Evolutionary conservation across 83 land plant genomes (phyloP), one percentile per base, ranked within the genome.

Genomic region (Isoetes engelmannii): DNA sequence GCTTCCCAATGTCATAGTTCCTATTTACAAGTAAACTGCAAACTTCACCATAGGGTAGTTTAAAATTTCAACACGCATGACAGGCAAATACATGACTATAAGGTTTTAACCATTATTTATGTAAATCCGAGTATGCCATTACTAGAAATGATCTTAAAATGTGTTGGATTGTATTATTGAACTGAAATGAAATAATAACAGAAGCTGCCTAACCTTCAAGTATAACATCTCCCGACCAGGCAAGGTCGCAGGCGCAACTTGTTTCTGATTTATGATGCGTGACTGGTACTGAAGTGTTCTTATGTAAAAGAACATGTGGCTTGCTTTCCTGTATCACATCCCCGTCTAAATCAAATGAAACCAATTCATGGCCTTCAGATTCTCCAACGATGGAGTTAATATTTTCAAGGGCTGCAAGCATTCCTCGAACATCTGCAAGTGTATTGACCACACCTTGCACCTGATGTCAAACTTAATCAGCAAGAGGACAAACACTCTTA

Each of bases 381-480:
- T 76, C 69, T 28, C 83, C 75, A 56, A 95, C 69, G 49, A 95
- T 65, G 47, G 81, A 78, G 73, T 95, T 95, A 64, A 95, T 84
- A 54, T 94, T 79, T 59, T 86, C 97, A 60, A 85, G 79, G 56
- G 99, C 86, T 55, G 99, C 90, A 61, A 88, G 69, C 43, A 80
- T 78, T 47, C 85, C 83, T 48, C 97, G 87, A 61, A 91, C 79
- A 82, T 95, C 99, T 47, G 98, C 99, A 50, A 95, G 77, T 42
- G 99, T 84, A 69, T 91, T 95, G 12, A 95, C 99, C 28, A 87
- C 65, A 6, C 99, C 99, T 95, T 95, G 99, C 59, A 95, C 97
- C 99, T 95, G 79, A 75, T 48, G 56, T 6, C 18, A 54, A 21
- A 12, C 56, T 18, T 45, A 49, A 13, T 46, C 44, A 67, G 5